phyloP scores from a whole-genome alignment of 768 basidiomycete genomes.

The Lyophyllum semitale region DNA sequence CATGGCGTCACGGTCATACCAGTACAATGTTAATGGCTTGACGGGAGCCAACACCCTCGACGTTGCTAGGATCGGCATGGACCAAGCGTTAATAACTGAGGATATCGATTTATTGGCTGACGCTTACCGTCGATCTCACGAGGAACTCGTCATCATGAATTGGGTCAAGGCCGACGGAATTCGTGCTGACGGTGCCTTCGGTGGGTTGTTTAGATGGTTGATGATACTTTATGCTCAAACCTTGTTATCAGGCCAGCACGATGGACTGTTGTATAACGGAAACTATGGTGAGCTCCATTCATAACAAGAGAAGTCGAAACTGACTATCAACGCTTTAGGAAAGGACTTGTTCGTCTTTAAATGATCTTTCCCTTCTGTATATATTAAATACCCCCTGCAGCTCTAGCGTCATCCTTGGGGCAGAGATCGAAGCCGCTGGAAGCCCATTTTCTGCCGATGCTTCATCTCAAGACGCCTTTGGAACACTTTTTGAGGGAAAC shows the following conservation, averaged over 20 bases:
- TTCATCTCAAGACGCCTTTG: slow-evolving; percentile 41
- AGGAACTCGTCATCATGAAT: slow-evolving; percentile 54
- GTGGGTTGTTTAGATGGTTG: slow-evolving; percentile 28
- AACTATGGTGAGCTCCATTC: slow-evolving; percentile 54
- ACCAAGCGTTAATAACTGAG: slow-evolving; percentile 41
- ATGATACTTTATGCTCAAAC: background rate
- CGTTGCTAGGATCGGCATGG: slow-evolving; percentile 64
- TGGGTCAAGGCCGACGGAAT: slow-evolving; percentile 62
- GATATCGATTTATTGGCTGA: slow-evolving; percentile 49
- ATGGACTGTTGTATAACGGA: slow-evolving; percentile 67
- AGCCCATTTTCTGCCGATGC: slow-evolving; percentile 55
- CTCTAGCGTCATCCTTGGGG: slow-evolving; percentile 59
- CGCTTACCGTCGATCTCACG: slow-evolving; percentile 54
- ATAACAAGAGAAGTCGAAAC: background rate
- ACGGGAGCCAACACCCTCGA: slow-evolving; percentile 61
- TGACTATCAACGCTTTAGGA: slow-evolving; percentile 24
- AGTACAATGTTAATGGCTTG: slow-evolving; percentile 41
- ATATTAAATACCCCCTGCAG: slow-evolving; percentile 29
- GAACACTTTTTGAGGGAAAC: slow-evolving; percentile 43
- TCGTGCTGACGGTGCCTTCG: slow-evolving; percentile 51
- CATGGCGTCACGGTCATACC: slow-evolving; percentile 45
- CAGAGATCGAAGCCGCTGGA: slow-evolving; percentile 62
- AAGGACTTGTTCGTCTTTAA: slow-evolving; percentile 43
- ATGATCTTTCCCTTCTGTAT: background rate
- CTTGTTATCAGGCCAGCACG: slow-evolving; percentile 51